Conservation (phyloP, 1,284 basidiomycete genomes). For the Ceratobasidium sp. region DNA sequence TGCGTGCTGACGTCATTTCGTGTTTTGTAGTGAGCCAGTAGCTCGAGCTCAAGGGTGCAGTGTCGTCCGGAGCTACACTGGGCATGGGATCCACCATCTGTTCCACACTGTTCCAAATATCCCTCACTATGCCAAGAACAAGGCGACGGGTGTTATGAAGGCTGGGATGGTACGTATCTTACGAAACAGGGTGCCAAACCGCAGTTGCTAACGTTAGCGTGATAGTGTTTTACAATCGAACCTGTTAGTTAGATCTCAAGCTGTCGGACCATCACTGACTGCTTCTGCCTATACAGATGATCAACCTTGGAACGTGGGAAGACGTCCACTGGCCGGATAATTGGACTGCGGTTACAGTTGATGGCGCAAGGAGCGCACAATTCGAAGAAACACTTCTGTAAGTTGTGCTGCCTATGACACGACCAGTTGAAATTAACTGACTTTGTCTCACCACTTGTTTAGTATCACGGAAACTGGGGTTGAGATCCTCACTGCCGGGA, state of each 20-base stretch:
- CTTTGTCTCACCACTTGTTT: slow-evolving; percentile 41
- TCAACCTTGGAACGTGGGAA: slow-evolving; percentile 84
- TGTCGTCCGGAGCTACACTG: slow-evolving; percentile 88
- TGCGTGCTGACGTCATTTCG: slow-evolving; percentile 34
- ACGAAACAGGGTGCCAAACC: neutral
- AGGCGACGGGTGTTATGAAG: slow-evolving; percentile 84
- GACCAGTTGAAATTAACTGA: slow-evolving; percentile 20
- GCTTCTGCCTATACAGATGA: slow-evolving; percentile 72
- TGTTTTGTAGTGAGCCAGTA: slow-evolving; percentile 73
- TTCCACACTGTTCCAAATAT: slow-evolving; percentile 82
- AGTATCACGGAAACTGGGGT: slow-evolving; percentile 93
- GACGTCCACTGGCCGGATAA: slow-evolving; percentile 87
- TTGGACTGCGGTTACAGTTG: slow-evolving; percentile 93
- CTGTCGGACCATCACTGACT: neutral
- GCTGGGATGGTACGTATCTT: slow-evolving; percentile 72
- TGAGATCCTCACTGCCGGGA: slow-evolving; percentile 84
- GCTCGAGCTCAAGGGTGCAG: slow-evolving; percentile 82
- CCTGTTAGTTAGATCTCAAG: slow-evolving; percentile 61
- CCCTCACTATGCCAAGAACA: slow-evolving; percentile 89
- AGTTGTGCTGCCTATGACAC: slow-evolving; percentile 52
- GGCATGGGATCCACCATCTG: slow-evolving; percentile 88
- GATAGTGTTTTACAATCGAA: slow-evolving; percentile 66
- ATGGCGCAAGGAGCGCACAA: slow-evolving; percentile 91
- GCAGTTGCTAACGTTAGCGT: slow-evolving; percentile 1
- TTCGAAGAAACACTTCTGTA: slow-evolving; percentile 94